These are phyloP conservation scores for Leishmania aethiopica DNA, from an alignment of 208 protist species.

Conservation along the genomic window DNA sequence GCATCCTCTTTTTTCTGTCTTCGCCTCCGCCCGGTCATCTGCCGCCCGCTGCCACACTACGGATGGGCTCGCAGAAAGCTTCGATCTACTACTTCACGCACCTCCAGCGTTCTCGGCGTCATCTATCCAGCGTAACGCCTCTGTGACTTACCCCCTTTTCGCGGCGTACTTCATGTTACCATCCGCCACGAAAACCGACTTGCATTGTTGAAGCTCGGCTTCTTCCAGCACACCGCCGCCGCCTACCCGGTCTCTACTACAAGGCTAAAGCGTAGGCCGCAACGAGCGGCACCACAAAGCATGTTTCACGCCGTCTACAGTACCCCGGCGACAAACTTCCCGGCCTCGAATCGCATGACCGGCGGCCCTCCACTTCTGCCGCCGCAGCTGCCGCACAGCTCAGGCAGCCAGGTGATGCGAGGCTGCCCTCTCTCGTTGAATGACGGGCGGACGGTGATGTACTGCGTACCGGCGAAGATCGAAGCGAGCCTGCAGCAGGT, in stretches of 20 bases:
- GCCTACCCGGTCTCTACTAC: not conserved
- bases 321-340: not conserved
- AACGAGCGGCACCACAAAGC: not conserved
- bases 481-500: not conserved
- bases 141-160: not conserved
- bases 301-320: constrained; percentile 18
- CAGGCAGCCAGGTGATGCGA: not conserved
- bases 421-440: not conserved
- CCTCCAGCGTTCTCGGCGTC: not conserved
- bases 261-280: too few relatives aligned
- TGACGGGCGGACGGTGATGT: not conserved
- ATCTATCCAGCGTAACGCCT: not conserved
- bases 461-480: not conserved
- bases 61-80: not conserved
- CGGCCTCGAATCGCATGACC: not conserved
- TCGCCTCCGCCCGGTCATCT: not conserved
- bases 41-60: not conserved
- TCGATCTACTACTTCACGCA: not conserved
- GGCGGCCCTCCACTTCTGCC: not conserved
- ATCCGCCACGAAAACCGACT: not conserved
- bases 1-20: not conserved
- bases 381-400: not conserved
- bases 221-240: not conserved
- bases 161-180: not conserved
- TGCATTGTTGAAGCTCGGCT: not conserved